phyloP scores from a whole-genome alignment of 2,329 filamentous ascomycete species.

The Didymella keratinophila region DNA sequence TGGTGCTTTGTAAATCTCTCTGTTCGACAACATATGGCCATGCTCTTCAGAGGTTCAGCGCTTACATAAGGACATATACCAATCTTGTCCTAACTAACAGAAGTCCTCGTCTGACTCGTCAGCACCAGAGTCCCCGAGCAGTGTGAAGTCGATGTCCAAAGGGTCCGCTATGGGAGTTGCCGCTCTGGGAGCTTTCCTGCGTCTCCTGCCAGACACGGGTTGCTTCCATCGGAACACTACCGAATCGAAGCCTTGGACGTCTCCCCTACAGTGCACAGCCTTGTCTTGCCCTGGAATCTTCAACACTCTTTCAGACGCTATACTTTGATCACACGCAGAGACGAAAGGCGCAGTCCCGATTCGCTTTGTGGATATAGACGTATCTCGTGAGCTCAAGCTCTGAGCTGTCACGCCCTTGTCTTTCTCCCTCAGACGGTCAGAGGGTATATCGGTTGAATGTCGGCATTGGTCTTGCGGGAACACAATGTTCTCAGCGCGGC shows the following conservation, averaged over 20 bases:
- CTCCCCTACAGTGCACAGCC: too few relatives aligned
- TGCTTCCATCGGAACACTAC: not conserved
- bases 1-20: not conserved
- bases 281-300: too few relatives aligned
- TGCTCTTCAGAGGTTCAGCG: not conserved
- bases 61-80: not conserved
- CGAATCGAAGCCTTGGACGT: not conserved
- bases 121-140: not conserved
- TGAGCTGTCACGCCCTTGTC: too few relatives aligned
- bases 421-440: not conserved
- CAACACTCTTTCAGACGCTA: not conserved
- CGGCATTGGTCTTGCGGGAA: not conserved
- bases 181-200: not conserved
- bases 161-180: not conserved
- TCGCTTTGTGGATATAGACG: not conserved
- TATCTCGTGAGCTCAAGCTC: too few relatives aligned
- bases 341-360: not conserved
- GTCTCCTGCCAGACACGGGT: not conserved
- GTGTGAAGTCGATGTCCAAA: not conserved
- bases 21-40: not conserved
- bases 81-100: not conserved
- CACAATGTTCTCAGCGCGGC: too few relatives aligned
- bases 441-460: not conserved
- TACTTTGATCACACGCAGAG: not conserved
- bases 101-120: not conserved